phyloP scores from a whole-genome alignment of 2,329 filamentous ascomycete genomes.

The Chrysosporium keratinophilum region DNA sequence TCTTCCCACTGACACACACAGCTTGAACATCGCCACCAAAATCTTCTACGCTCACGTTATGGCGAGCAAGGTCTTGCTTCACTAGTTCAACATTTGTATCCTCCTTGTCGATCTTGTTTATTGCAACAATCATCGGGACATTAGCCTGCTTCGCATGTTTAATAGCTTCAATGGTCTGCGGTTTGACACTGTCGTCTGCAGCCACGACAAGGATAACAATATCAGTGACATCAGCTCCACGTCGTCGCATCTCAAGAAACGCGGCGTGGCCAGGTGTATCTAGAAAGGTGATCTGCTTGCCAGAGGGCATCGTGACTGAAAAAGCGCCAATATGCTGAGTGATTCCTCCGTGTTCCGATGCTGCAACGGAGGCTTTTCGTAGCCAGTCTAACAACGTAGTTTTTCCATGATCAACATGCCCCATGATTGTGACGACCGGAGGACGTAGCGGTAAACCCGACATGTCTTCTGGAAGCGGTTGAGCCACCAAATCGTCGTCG shows the following conservation, averaged over 20 bases:
- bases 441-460: constrained; percentile 62
- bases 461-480: constrained; percentile 57
- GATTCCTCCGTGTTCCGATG: constrained; percentile 88
- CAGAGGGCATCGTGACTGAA: constrained; percentile 73
- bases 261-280: constrained; percentile 95
- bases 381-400: constrained; percentile 91
- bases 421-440: constrained; percentile 98
- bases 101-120: constrained; percentile 93
- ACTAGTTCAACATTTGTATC: constrained; percentile 71
- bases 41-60: constrained; percentile 88
- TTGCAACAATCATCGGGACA: constrained; percentile 92
- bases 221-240: constrained; percentile 90
- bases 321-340: constrained; percentile 98
- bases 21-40: constrained; percentile 90
- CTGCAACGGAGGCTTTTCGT: constrained; percentile 82
- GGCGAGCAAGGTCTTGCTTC: constrained; percentile 71
- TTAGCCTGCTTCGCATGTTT: constrained; percentile 80
- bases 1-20: constrained; percentile 85
- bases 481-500: constrained; percentile 61
- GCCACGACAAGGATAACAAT: constrained; percentile 94
- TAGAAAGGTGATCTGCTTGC: constrained; percentile 88
- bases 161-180: constrained; percentile 89
- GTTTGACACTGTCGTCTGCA: constrained; percentile 94
- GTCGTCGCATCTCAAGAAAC: constrained; percentile 89
- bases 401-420: constrained; percentile 96